These are phyloP conservation scores for Rusavskia elegans DNA, from an alignment of 495 filamentous ascomycete species.

Conservation along the genomic window DNA sequence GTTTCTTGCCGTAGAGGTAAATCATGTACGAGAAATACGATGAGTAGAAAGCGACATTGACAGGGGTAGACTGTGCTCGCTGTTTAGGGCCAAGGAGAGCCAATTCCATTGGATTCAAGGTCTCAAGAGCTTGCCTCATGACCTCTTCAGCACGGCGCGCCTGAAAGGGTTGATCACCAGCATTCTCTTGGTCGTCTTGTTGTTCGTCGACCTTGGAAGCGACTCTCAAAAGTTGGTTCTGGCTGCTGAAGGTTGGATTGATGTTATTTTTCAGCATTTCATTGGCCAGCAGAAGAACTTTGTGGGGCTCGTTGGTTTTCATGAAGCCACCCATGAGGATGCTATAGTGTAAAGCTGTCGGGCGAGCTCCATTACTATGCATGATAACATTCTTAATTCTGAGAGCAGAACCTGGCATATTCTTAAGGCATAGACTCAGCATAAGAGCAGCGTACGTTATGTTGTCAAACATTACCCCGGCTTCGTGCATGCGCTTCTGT, in stretches of 20 bases:
- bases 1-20: slow-evolving; percentile 40
- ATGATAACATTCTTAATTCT: slow-evolving; percentile 46
- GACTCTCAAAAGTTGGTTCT: slow-evolving; percentile 30
- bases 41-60: slow-evolving; percentile 23
- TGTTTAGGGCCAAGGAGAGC: slow-evolving; percentile 15
- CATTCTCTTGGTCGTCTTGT: slow-evolving; percentile 3
- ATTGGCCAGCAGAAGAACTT: slow-evolving; percentile 34
- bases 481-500: slow-evolving; percentile 43
- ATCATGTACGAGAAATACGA: slow-evolving; percentile 45
- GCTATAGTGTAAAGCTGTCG: slow-evolving; percentile 57
- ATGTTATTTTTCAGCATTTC: slow-evolving; percentile 35
- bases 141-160: slow-evolving; percentile 9
- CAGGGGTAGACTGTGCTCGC: slow-evolving; percentile 8
- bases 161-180: not conserved
- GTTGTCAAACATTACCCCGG: slow-evolving; percentile 41
- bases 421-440: slow-evolving; percentile 42
- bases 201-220: slow-evolving; percentile 9
- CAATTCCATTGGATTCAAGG: slow-evolving; percentile 18
- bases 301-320: slow-evolving; percentile 27
- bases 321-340: slow-evolving; percentile 55
- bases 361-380: slow-evolving; percentile 36
- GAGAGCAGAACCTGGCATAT: slow-evolving; percentile 48
- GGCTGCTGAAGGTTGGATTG: slow-evolving; percentile 26
- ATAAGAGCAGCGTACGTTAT: slow-evolving; percentile 65
- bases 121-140: slow-evolving; percentile 16